Base-by-base conservation (phyloP, 1,284 basidiomycete species). In the Caloboletus firmus region DNA sequence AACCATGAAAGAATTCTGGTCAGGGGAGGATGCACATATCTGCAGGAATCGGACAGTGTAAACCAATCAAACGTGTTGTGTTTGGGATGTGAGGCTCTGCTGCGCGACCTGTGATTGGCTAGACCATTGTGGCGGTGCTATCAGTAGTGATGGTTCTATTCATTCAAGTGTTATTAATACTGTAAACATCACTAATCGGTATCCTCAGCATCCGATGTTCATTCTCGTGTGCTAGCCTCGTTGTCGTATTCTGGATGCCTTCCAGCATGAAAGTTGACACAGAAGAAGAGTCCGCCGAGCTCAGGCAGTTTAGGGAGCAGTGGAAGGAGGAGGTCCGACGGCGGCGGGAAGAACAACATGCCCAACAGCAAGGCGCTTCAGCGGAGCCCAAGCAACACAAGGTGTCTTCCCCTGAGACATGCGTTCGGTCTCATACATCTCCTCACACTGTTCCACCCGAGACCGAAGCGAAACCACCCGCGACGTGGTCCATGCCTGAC, bases 301-400 rank as follows among this genome's bases (percentile, higher is more conserved):
- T 93, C 54, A 81, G 77, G 12, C 70, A 72, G 42, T 91, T 95
- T 70, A 80, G 90, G 67, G 78, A 83, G 54, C 80, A 83, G 74
- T 95, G 90, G 90, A 80, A 79, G 56, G 79, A 78, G 45, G 92
- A 88, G 68, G 81, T 89, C 52, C 74, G 76, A 56, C 74, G 65
- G 55, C 78, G 77, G 49, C 78, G 69, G 54, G 66, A 58, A 45
- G 56, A 63, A 28, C 65, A 53, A 17, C 55, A 49, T n/a, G 36
- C 20, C 22, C 52, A 50, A 35, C 59, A 46, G 24, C 57, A 51
- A 31, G 43, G 35, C 13, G 7, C 37, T 28, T 15, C 49, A 7
- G 36, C 45, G 2, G 46, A 48, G 35, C 36, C 40, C 26, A 28
- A n/a, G 26, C 50, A 46, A 20, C 45, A 12, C 35, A 51, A 45